phyloP scores from a whole-genome alignment of 208 protist species.

The Crithidia expoeki region DNA sequence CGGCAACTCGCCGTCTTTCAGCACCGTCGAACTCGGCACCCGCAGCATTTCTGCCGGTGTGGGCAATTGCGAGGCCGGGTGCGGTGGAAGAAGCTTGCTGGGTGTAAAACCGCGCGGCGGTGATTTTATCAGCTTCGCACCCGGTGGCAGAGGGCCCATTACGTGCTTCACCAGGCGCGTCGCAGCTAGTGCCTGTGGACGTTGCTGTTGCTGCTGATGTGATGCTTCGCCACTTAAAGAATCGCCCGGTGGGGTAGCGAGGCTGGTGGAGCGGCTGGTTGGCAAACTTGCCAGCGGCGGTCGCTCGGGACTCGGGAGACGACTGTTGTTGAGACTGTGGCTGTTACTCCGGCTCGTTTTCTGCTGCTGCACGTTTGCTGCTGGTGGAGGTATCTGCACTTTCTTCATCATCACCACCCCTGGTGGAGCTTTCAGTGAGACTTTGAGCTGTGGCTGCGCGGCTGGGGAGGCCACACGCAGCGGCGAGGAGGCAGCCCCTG shows the following conservation, averaged over 20 bases:
- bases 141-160: slow-evolving; percentile 5
- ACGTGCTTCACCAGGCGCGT: slow-evolving; percentile 18
- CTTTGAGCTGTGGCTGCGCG: slow-evolving; percentile 14
- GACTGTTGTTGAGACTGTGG: background rate
- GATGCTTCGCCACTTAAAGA: background rate
- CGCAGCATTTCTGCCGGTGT: slow-evolving; percentile 6
- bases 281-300: slow-evolving; percentile 3
- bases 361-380: background rate
- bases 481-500: background rate
- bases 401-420: slow-evolving; percentile 11
- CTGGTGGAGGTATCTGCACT: background rate
- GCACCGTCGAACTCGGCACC: slow-evolving; percentile 27
- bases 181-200: background rate
- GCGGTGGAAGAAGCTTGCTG: background rate
- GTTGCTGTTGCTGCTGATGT: slow-evolving; percentile 18
- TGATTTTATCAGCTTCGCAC: slow-evolving; percentile 2
- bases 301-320: background rate
- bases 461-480: background rate
- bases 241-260: background rate
- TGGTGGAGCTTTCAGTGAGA: slow-evolving; percentile 5
- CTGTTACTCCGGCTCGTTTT: background rate
- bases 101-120: background rate
- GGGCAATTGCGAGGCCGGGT: background rate
- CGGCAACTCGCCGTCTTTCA: slow-evolving; percentile 21
- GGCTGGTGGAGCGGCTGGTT: background rate